These are phyloP conservation scores for Salix purpurea DNA, from an alignment of 345 rosid genomes.

Conservation along the genomic window DNA sequence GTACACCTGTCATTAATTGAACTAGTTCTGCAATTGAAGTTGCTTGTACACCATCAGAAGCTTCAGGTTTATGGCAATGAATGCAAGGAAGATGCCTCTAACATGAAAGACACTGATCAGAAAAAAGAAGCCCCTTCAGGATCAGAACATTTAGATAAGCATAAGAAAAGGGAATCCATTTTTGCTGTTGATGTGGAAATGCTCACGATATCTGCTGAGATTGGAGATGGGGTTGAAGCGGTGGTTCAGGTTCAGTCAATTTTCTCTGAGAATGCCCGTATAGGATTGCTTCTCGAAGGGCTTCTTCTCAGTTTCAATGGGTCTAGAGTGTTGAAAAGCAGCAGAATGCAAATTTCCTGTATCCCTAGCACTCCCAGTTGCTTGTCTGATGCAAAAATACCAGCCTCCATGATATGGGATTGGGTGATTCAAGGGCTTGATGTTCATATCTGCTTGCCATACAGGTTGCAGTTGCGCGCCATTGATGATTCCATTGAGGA, in stretches of 20 bases:
- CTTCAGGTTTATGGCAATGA: slow-evolving; percentile 40
- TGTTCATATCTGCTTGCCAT: slow-evolving; percentile 83
- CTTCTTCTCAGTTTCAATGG: slow-evolving; percentile 66
- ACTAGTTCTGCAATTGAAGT: slow-evolving; percentile 62
- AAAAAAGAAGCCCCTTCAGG: slow-evolving; percentile 41
- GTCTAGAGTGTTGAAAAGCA: slow-evolving; percentile 66
- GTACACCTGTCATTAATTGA: slow-evolving; percentile 72
- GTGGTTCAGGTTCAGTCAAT: slow-evolving; percentile 82
- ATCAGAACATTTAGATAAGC: slow-evolving; percentile 45
- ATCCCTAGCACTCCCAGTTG: slow-evolving; percentile 58
- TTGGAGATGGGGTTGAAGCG: slow-evolving; percentile 90
- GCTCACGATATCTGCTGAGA: slow-evolving; percentile 72
- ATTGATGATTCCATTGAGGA: slow-evolving; percentile 95
- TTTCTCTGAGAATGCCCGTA: slow-evolving; percentile 91
- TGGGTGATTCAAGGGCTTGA: slow-evolving; percentile 96
- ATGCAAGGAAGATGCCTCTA: slow-evolving; percentile 31
- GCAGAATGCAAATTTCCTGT: slow-evolving; percentile 92
- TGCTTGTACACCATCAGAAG: slow-evolving; percentile 53
- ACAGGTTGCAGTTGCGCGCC: slow-evolving; percentile 87
- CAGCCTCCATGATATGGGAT: slow-evolving; percentile 46
- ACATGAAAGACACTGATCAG: slow-evolving; percentile 37
- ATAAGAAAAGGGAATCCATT: slow-evolving; percentile 80
- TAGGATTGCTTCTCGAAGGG: slow-evolving; percentile 96
- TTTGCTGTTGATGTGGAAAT: slow-evolving; percentile 93
- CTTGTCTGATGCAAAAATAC: slow-evolving; percentile 47